Percentiles rank a stretch among this genome's conserved stretches.
These are phyloP conservation scores for Linum lewisii DNA, from an alignment of 345 rosid genomes.

Conservation along the genomic window DNA sequence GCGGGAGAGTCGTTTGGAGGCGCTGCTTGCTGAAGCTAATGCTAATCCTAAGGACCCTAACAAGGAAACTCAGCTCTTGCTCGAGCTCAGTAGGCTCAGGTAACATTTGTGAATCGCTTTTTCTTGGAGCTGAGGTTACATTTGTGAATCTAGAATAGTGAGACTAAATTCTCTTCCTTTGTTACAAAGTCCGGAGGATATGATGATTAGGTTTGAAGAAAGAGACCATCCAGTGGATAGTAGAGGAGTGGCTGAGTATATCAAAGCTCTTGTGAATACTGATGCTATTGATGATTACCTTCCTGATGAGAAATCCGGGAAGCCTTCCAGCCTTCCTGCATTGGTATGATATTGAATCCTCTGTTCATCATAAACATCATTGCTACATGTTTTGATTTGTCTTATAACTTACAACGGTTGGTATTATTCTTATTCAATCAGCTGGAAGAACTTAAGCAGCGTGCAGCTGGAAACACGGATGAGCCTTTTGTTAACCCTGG, in stretches of 20 bases:
- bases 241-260: constrained; percentile 81
- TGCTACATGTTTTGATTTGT: background rate
- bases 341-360: constrained; percentile 34
- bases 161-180: background rate
- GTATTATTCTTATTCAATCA: constrained; percentile 15
- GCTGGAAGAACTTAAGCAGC: constrained; percentile 94
- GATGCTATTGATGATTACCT: constrained; percentile 82
- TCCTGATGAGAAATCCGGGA: constrained; percentile 79
- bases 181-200: constrained; percentile 68
- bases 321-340: constrained; percentile 74
- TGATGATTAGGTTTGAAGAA: constrained; percentile 79
- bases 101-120: background rate
- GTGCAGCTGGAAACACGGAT: constrained; percentile 63
- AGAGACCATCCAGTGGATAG: constrained; percentile 77
- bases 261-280: constrained; percentile 75
- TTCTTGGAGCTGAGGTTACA: background rate
- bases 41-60: background rate
- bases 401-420: background rate
- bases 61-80: background rate
- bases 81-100: constrained; percentile 3
- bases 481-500: constrained; percentile 75
- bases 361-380: background rate
- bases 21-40: background rate
- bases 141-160: background rate
- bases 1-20: background rate